A percentile compares a stretch with the other conserved stretches of the same genome.
phyloP scores from a whole-genome alignment of 345 rosid genomes.

The Lepidium africanum region DNA sequence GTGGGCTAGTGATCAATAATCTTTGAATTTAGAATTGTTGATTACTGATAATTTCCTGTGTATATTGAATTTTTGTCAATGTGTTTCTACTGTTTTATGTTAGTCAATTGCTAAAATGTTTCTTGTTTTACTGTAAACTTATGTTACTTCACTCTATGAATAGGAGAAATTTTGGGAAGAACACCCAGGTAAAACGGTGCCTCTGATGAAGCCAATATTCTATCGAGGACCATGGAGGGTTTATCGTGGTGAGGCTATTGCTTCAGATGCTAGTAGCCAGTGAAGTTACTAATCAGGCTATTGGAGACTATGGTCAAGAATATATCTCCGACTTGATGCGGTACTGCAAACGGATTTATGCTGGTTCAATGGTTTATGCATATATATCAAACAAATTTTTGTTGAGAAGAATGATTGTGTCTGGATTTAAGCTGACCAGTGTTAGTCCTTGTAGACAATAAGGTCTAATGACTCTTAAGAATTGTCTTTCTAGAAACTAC shows the following conservation, averaged over 20 bases:
- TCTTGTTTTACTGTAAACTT: constrained; percentile 1
- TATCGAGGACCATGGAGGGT: constrained; percentile 86
- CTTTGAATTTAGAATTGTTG: background rate
- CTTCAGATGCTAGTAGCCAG: constrained; percentile 33
- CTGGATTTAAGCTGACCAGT: background rate
- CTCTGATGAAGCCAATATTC: constrained; percentile 68
- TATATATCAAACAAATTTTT: background rate
- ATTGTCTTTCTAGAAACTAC: background rate
- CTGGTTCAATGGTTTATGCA: constrained; percentile 5
- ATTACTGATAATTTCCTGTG: background rate
- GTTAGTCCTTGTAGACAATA: background rate
- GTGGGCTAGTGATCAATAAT: background rate
- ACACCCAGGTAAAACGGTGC: constrained; percentile 80
- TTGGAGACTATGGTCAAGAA: no score
- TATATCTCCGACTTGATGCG: background rate
- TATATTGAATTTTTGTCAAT: background rate
- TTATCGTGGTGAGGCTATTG: constrained; percentile 51
- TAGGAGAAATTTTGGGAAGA: constrained; percentile 97
- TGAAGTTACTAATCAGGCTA: constrained; percentile 13
- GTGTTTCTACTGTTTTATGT: background rate
- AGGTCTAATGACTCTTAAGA: constrained; percentile 1
- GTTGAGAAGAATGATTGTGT: background rate
- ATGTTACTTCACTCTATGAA: constrained; percentile 4
- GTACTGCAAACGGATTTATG: background rate
- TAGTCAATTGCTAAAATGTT: background rate